Base-by-base conservation (phyloP, 495 filamentous ascomycete genomes). In the Penicillium flavigenum region DNA sequence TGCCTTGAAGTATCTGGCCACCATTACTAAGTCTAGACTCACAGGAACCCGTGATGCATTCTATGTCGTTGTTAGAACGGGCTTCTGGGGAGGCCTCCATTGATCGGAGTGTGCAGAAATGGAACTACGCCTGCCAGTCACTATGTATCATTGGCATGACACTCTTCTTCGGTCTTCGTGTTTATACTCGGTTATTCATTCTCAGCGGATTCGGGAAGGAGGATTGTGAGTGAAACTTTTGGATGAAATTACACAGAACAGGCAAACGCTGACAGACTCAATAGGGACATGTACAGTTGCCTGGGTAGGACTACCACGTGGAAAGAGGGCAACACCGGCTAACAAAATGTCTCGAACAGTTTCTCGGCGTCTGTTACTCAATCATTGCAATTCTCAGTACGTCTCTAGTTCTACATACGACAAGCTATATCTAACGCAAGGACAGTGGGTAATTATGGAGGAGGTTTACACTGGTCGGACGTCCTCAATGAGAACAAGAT, bases 101-200 rank as follows among this genome's bases (percentile, higher is more conserved):
- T 11, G 51, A 70, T 39, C 41, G 32, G 22, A 56, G 49, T 44
- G 61, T 70, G 12, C 69, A 70, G 34, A 62, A 45, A 2, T 68
- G 63, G 63, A 65, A 72, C 32, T 60, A 54, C 29, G 63, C 47
- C 4, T 66, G 61, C 2, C 69, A 70, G 62, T 61, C 65, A 52
- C 27, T 70, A 47, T 70, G 67, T 46, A 70, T 70, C 17, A 44
- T 56, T 43, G 51, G 38, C 0, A 72, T 66, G 64, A 66, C 61
- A 0, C 14, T 69, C 3, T 70, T 66, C 59, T 68, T 68, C 41
- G 47, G 38, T 2, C 45, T 70, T 3, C 61, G 69, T 19, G 41
- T 60, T 22, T 72, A 62, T 46, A 68, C 67, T 9, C 61, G 64
- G 3, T 20, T 60, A 16, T 63, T 63, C 17, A 56, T 68, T 45